A percentile compares a stretch with the other conserved stretches of the same genome.
phyloP scores from a whole-genome alignment of 164 flowering plant genomes.

The Santalum album region DNA sequence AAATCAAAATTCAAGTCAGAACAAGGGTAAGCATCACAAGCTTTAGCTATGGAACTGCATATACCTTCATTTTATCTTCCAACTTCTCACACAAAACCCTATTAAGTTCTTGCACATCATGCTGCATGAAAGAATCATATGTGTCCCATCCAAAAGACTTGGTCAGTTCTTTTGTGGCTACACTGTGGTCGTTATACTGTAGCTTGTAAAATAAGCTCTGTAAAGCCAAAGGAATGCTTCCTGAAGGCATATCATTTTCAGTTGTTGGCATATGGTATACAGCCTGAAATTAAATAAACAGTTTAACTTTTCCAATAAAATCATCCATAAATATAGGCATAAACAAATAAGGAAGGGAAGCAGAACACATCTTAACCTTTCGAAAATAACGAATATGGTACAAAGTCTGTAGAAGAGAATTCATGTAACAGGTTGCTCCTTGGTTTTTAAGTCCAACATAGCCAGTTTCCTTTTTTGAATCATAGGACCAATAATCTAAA shows the following conservation, averaged over 20 bases:
- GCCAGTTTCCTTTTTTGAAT: conserved; percentile 70
- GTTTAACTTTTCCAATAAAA: too few relatives aligned
- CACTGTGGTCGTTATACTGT: conserved; percentile 58
- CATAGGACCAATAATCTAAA: conserved; percentile 53
- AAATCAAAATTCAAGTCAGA: too few relatives aligned
- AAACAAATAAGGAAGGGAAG: too few relatives aligned
- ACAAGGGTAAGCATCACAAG: too few relatives aligned
- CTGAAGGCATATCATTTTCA: conserved; percentile 61
- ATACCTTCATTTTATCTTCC: conserved; percentile 74
- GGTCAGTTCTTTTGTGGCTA: conserved; percentile 60
- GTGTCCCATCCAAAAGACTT: conserved; percentile 71
- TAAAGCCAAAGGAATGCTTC: conserved; percentile 56
- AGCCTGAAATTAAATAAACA: conserved; percentile 34
- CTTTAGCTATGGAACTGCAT: too few relatives aligned
- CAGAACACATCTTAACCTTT: too few relatives aligned
- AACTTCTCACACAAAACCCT: conserved; percentile 57
- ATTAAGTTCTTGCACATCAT: conserved; percentile 56
- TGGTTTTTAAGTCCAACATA: conserved; percentile 70
- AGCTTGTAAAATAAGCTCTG: conserved; percentile 68
- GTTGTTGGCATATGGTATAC: conserved; percentile 71
- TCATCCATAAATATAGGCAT: too few relatives aligned
- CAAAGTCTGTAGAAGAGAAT: conserved; percentile 62
- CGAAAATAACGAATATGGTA: conserved; percentile 65
- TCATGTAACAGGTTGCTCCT: conserved; percentile 80
- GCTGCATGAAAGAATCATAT: conserved; percentile 56